These are phyloP conservation scores for Chrysanthemum seticuspe DNA, from an alignment of 129 eudicot genomes.

Conservation along the genomic window DNA sequence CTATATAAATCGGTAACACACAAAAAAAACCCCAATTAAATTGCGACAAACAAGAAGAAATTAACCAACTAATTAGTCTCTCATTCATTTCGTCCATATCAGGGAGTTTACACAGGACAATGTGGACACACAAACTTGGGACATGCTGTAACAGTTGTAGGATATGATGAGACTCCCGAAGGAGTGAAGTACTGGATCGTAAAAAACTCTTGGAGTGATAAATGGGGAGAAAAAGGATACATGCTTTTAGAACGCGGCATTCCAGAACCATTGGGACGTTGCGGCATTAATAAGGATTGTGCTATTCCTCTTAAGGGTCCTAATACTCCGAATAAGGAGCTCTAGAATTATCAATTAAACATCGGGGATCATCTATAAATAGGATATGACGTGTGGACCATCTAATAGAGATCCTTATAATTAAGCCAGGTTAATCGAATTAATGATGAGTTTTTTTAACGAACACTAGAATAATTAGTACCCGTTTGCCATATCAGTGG, in stretches of 20 bases:
- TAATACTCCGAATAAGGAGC: not conserved
- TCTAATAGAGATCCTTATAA: too few relatives aligned
- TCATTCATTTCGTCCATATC: not conserved
- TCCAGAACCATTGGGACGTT: not conserved
- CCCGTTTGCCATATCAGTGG: too few relatives aligned
- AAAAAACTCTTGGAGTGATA: conserved; percentile 20
- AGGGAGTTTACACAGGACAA: conserved; percentile 55
- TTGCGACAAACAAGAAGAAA: not conserved
- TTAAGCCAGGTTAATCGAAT: too few relatives aligned
- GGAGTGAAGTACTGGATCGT: conserved; percentile 64
- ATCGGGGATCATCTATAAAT: too few relatives aligned
- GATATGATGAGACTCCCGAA: conserved; percentile 33
- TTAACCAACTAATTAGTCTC: not conserved
- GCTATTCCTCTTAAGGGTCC: not conserved
- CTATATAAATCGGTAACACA: conserved; percentile 55
- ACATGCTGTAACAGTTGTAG: conserved; percentile 25
- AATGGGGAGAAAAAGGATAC: conserved; percentile 24
- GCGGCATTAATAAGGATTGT: not conserved
- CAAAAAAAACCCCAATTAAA: too few relatives aligned
- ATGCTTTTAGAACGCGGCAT: not conserved
- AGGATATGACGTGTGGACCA: too few relatives aligned
- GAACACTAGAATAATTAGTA: too few relatives aligned
- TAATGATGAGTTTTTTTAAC: too few relatives aligned
- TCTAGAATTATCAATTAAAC: not conserved
- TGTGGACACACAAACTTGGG: conserved; percentile 21